Percentiles rank a stretch among this genome's conserved stretches.
These are phyloP conservation scores for Hamamelis virginiana DNA, from an alignment of 164 flowering plant genomes.

Conservation along the genomic window DNA sequence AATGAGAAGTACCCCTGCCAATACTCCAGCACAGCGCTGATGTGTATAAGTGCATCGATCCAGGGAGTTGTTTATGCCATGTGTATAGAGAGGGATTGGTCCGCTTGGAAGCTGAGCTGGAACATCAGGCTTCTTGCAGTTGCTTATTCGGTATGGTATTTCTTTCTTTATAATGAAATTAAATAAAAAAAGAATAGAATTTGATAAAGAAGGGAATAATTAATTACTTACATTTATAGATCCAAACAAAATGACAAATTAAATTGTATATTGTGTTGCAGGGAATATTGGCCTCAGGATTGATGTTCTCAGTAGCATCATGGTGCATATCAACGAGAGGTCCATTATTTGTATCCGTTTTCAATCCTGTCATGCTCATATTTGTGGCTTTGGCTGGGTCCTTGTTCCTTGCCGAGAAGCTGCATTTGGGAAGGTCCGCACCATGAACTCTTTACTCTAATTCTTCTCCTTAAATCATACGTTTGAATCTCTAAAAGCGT, in stretches of 20 bases:
- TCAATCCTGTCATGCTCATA: slow-evolving; percentile 56
- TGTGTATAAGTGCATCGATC: slow-evolving; percentile 36
- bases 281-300: slow-evolving; percentile 51
- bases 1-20: slow-evolving; percentile 34
- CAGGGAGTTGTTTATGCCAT: slow-evolving; percentile 32
- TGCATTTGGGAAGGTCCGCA: slow-evolving; percentile 48
- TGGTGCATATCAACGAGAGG: slow-evolving; percentile 53
- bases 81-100: slow-evolving; percentile 36
- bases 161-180: no score
- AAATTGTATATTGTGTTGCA: no score
- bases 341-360: no score
- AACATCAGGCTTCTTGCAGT: no score
- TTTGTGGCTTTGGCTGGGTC: slow-evolving; percentile 46
- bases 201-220: no score
- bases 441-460: neutral
- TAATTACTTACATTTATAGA: no score
- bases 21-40: slow-evolving; percentile 47
- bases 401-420: slow-evolving; percentile 41
- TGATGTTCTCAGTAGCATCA: slow-evolving; percentile 34
- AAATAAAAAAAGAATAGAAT: no score
- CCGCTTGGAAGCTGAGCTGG: slow-evolving; percentile 50
- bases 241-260: no score
- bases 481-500: no score
- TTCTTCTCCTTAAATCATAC: no score
- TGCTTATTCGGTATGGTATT: slow-evolving; percentile 34